Evolutionary conservation across 306 rosid species (phyloP).

Genomic region (Ceratonia siliqua): DNA sequence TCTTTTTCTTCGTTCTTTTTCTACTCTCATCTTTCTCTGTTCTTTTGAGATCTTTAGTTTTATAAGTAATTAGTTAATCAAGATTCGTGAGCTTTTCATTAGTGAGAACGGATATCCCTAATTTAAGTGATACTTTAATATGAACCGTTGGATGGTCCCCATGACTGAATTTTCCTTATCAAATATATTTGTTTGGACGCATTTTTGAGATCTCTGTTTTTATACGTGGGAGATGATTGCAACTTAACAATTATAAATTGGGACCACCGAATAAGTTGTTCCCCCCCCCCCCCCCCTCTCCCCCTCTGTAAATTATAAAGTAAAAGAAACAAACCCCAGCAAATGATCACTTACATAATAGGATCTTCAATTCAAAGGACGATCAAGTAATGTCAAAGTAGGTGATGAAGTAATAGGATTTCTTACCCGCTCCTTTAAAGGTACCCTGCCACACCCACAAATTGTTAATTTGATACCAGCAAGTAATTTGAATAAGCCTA

Average conservation of each 20-base stretch:
- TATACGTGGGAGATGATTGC: neutral
- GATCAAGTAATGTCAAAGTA: neutral
- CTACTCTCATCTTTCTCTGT: neutral
- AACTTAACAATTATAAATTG: constrained; percentile 6
- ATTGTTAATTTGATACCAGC: neutral
- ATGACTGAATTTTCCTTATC: neutral
- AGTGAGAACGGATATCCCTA: neutral
- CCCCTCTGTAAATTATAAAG: neutral
- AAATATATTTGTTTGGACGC: neutral
- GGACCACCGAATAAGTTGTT: neutral
- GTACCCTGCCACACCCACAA: neutral
- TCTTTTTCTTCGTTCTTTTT: neutral
- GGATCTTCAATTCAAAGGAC: neutral
- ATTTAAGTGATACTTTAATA: neutral
- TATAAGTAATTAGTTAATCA: neutral
- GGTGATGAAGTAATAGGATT: neutral
- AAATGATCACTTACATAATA: neutral
- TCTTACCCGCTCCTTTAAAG: neutral
- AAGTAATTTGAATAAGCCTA: neutral
- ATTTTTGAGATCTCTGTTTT: constrained; percentile 3
- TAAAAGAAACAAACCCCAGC: neutral
- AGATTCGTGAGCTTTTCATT: neutral
- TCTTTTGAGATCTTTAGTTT: neutral
- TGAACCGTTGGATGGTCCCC: neutral
- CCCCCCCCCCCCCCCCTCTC: neutral